phyloP scores from a whole-genome alignment of 768 basidiomycete genomes.

The Hygrophoropsis aurantiaca region DNA sequence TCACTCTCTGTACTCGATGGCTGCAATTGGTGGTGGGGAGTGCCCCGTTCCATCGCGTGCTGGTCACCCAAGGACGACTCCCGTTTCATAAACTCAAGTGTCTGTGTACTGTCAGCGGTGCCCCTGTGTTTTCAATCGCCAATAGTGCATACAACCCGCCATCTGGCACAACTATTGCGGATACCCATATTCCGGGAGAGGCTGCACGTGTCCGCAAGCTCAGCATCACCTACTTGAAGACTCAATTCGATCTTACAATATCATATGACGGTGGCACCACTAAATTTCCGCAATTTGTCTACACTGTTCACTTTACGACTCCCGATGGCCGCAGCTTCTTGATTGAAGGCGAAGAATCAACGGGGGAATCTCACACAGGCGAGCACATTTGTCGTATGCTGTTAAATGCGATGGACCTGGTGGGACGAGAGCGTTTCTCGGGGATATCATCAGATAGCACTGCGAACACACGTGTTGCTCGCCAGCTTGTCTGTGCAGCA shows the following conservation, averaged over 20 bases:
- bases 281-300: conserved; percentile 22
- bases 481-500: conserved; percentile 8
- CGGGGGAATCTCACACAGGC: conserved; percentile 27
- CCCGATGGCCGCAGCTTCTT: conserved; percentile 25
- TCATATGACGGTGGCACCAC: conserved; percentile 30
- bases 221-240: too few species aligned
- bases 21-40: too few species aligned
- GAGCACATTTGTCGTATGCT: conserved; percentile 23
- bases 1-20: too few species aligned
- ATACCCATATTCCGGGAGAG: too few species aligned
- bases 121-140: neutral
- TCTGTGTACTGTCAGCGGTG: too few species aligned
- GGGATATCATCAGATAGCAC: conserved; percentile 25
- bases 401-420: conserved; percentile 11
- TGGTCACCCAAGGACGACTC: too few species aligned
- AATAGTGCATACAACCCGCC: conserved; percentile 5
- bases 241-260: too few species aligned
- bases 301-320: conserved; percentile 32
- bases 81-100: too few species aligned
- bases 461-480: conserved; percentile 21
- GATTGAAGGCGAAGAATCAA: conserved; percentile 25
- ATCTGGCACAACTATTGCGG: conserved; percentile 6
- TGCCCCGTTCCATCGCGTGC: too few species aligned
- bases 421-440: conserved; percentile 13
- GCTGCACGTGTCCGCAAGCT: too few species aligned